Evolutionary conservation across 2,329 filamentous ascomycete genomes (phyloP), one percentile per base, ranked within the genome.

Genomic region (Ascochyta koolunga): DNA sequence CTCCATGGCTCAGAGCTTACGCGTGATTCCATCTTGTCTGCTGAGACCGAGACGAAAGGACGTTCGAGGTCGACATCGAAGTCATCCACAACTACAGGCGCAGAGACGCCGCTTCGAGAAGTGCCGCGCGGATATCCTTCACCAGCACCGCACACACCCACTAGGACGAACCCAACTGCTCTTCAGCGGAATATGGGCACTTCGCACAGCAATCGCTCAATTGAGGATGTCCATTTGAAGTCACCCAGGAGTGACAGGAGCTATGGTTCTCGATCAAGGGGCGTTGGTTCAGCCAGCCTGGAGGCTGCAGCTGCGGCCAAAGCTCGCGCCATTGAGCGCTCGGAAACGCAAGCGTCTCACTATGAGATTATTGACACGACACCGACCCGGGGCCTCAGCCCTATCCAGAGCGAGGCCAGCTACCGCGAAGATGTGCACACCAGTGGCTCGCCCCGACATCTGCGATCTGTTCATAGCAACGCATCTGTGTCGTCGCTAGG

Each of bases 321-420:
- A 54, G 67, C 59, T 49, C 71, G 71, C 44, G 71, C 72, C 7
- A 66, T 74, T 22, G 72, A 74, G 57, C 66, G 62, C 25, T 60
- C 63, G 9, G 61, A 69, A 36, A 66, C 69, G n/a, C 71, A 71
- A 32, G 62, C 66, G 5, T 73, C 72, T n/a, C 70, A 72, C 41
- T 74, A 70, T 48, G 72, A 75, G 42, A 71, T 74, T 47, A 69
- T 65, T 5, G 68, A 68, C 18, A 59, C 70, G 5, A 69, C 67
- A 2, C 67, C 71, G 3, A 61, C 83, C 36, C 88, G 90, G 36
- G 88, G 87, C 10, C 77, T 96, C 42, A 97, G 93, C 69, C 93
- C 93, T 0, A 93, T 96, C 55, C 93, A 95, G 63, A 97, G 93
- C 66, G 90, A 96, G 15, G 93, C 91, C 10, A 95, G 93, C 58